These are phyloP conservation scores for Conticribra weissflogii DNA, from an alignment of 108 stramenopile genomes.

Conservation along the genomic window DNA sequence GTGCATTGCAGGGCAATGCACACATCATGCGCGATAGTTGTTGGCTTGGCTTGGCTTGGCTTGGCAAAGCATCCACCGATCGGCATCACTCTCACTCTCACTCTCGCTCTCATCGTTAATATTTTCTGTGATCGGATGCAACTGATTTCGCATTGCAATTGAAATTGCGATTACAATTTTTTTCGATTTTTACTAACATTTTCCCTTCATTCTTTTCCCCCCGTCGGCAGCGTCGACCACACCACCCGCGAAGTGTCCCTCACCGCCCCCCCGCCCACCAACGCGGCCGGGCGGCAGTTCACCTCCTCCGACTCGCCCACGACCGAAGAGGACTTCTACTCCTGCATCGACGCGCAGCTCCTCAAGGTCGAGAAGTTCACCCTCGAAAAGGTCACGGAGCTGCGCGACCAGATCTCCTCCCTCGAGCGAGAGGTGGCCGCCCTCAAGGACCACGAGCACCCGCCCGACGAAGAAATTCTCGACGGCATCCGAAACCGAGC, in stretches of 20 bases:
- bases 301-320: slow-evolving; percentile 51
- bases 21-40: neutral
- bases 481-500: slow-evolving; percentile 46
- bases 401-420: slow-evolving; percentile 62
- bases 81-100: too few relatives aligned
- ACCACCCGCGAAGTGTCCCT: slow-evolving; percentile 78
- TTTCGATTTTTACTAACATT: slow-evolving; percentile 2
- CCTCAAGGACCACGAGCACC: slow-evolving; percentile 6
- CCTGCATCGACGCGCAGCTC: slow-evolving; percentile 82
- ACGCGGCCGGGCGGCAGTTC: slow-evolving; percentile 67
- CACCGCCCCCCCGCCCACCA: slow-evolving; percentile 88
- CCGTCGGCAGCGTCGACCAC: slow-evolving; percentile 58
- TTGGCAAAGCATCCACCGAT: too few relatives aligned
- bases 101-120: too few relatives aligned
- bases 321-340: slow-evolving; percentile 91
- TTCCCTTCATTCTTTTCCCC: neutral
- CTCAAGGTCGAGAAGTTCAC: slow-evolving; percentile 90
- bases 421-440: slow-evolving; percentile 35
- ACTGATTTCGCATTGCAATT: neutral
- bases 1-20: too few relatives aligned
- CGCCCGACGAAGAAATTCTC: slow-evolving; percentile 30
- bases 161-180: neutral
- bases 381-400: slow-evolving; percentile 67
- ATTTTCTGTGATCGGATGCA: too few relatives aligned
- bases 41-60: neutral